These are phyloP conservation scores for Exobasidium cylindrosporum DNA, from an alignment of 1,284 basidiomycete species.

Conservation along the genomic window DNA sequence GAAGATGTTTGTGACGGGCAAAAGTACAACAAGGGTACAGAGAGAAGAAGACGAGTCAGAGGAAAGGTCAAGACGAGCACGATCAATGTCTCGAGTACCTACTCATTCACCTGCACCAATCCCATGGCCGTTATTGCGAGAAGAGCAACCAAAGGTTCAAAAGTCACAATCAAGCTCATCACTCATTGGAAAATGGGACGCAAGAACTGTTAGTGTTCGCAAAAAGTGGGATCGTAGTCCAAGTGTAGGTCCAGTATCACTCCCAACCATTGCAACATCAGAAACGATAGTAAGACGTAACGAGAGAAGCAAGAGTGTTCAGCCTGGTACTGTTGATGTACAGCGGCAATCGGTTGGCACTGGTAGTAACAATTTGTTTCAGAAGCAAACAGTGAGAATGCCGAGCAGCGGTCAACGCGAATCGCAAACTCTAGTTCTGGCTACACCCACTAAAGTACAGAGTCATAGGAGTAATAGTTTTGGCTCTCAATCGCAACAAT, in stretches of 20 bases:
- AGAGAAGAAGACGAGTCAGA: neutral
- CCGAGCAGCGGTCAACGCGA: no score
- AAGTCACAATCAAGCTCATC: neutral
- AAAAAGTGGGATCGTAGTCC: constrained; percentile 6
- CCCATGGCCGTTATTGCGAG: neutral
- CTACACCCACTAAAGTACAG: no score
- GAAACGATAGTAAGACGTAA: neutral
- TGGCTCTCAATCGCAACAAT: no score
- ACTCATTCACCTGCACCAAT: neutral
- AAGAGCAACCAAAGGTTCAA: neutral
- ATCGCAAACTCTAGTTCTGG: no score
- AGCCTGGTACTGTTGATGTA: no score
- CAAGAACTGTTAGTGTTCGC: constrained; percentile 11
- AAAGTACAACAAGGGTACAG: neutral
- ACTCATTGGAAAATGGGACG: constrained; percentile 1
- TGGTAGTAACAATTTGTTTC: no score
- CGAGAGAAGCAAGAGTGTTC: neutral
- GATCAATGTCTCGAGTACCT: neutral
- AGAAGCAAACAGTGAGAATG: no score
- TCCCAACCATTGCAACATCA: neutral
- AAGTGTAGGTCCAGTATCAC: neutral
- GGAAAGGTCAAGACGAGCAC: neutral
- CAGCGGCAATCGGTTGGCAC: no score
- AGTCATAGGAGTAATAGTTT: no score
- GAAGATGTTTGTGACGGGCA: neutral